phyloP scores from a whole-genome alignment of 2,329 filamentous ascomycete genomes.

The Lizonia empirigonia region DNA sequence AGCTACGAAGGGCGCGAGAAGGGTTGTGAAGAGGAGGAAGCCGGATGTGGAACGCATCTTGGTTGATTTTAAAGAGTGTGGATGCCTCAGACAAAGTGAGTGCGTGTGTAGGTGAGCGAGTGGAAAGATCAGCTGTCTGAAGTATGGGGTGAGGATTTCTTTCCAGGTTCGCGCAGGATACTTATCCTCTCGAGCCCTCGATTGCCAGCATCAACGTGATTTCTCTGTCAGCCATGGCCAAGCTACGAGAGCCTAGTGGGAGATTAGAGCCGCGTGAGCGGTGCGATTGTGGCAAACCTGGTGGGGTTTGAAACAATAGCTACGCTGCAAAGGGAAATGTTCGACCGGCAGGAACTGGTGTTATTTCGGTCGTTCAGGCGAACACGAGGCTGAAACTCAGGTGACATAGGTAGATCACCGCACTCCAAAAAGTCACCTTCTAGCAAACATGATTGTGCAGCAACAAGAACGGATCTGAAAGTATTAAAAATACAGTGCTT shows the following conservation, averaged over 20 bases:
- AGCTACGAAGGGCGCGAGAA: constrained; percentile 20
- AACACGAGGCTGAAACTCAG: too few relatives aligned
- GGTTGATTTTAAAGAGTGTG: constrained; percentile 4
- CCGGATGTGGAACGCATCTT: constrained; percentile 30
- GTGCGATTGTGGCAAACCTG: constrained; percentile 19
- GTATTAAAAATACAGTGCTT: too few relatives aligned
- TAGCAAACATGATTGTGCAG: too few relatives aligned
- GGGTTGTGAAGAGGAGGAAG: constrained; percentile 17
- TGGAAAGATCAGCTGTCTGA: neutral
- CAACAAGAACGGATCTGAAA: too few relatives aligned
- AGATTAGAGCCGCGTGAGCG: constrained; percentile 12
- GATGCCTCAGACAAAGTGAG: neutral
- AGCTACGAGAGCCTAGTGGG: neutral
- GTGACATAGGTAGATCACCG: too few relatives aligned
- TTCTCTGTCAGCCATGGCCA: neutral
- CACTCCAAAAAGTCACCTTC: too few relatives aligned
- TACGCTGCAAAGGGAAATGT: constrained; percentile 2
- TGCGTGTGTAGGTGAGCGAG: neutral
- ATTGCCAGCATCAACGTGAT: neutral
- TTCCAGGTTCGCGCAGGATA: constrained; percentile 5
- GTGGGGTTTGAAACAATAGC: constrained; percentile 17
- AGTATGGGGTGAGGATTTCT: neutral
- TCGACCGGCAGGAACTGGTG: constrained; percentile 11
- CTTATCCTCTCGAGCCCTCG: neutral
- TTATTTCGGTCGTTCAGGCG: constrained; percentile 15